phyloP scores from a whole-genome alignment of 2,329 filamentous ascomycete genomes.

The Cercospora sojina region DNA sequence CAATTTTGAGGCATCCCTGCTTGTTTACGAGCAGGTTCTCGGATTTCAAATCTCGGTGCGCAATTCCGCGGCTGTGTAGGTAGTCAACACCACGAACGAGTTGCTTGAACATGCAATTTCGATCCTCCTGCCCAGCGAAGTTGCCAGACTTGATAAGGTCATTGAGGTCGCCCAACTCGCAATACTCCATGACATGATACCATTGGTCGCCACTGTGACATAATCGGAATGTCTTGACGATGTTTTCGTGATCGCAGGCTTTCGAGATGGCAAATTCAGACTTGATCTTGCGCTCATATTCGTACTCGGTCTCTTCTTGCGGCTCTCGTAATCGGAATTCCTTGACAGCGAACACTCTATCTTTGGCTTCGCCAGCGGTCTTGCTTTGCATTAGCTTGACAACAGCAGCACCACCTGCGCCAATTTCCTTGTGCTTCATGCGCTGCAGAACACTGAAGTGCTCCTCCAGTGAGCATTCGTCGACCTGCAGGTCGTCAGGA shows the following conservation, averaged over 20 bases:
- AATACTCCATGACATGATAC: slow-evolving; percentile 95
- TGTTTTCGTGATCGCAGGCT: slow-evolving; percentile 80
- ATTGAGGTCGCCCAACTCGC: slow-evolving; percentile 77
- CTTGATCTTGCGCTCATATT: slow-evolving; percentile 87
- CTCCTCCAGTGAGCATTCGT: slow-evolving; percentile 46
- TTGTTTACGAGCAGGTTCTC: slow-evolving; percentile 80
- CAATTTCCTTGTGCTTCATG: slow-evolving; percentile 70
- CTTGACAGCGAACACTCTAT: slow-evolving; percentile 72
- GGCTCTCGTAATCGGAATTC: slow-evolving; percentile 74
- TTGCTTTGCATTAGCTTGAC: slow-evolving; percentile 78
- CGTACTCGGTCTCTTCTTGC: slow-evolving; percentile 63
- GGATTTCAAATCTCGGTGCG: slow-evolving; percentile 86
- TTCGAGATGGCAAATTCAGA: slow-evolving; percentile 87
- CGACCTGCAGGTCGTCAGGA: slow-evolving; percentile 35
- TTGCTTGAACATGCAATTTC: slow-evolving; percentile 86
- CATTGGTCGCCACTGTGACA: slow-evolving; percentile 70
- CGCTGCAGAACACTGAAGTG: slow-evolving; percentile 64
- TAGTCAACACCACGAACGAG: slow-evolving; percentile 78
- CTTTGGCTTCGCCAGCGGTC: slow-evolving; percentile 50
- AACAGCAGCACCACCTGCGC: slow-evolving; percentile 78
- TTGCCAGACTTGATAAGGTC: slow-evolving; percentile 68
- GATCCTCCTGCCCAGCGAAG: slow-evolving; percentile 63
- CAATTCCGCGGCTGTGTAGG: slow-evolving; percentile 78
- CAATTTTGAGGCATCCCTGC: slow-evolving; percentile 82
- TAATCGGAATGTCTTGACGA: slow-evolving; percentile 75